Conservation (phyloP, 129 eudicot species). For the Daucus carota region DNA sequence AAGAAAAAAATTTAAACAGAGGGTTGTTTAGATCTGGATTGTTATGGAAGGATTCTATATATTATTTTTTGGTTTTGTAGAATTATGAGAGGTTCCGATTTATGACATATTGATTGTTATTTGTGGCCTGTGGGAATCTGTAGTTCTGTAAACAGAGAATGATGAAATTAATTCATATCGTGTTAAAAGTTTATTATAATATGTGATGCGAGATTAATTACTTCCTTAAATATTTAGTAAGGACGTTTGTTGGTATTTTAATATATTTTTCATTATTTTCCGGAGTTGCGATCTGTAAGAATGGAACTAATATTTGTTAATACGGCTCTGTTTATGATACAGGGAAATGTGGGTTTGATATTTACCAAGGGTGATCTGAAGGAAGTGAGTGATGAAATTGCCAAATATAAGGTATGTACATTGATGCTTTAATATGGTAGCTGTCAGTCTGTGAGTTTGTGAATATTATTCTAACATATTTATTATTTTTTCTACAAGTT, state of each 20-base stretch:
- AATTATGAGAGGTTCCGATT: too few species aligned
- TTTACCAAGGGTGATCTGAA: conserved; percentile 61
- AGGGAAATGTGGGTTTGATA: conserved; percentile 68
- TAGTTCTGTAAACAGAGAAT: too few species aligned
- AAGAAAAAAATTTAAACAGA: neutral
- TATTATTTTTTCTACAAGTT: neutral
- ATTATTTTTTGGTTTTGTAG: too few species aligned
- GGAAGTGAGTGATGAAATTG: conserved; percentile 59
- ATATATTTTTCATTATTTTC: too few species aligned
- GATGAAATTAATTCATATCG: neutral
- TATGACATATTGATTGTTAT: too few species aligned
- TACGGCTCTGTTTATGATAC: neutral
- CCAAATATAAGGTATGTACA: conserved; percentile 41
- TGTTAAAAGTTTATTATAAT: neutral
- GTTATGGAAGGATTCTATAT: neutral
- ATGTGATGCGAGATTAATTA: neutral
- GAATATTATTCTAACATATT: neutral
- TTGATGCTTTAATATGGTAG: neutral
- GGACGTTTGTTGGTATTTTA: neutral
- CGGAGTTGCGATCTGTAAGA: neutral
- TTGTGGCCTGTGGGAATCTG: too few species aligned
- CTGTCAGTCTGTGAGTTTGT: neutral
- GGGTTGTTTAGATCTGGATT: neutral
- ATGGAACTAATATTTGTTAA: neutral
- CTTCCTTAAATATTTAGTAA: neutral